Evolutionary conservation across 441 rosid species (phyloP).

Genomic region (Pelargonium fulgidum): DNA sequence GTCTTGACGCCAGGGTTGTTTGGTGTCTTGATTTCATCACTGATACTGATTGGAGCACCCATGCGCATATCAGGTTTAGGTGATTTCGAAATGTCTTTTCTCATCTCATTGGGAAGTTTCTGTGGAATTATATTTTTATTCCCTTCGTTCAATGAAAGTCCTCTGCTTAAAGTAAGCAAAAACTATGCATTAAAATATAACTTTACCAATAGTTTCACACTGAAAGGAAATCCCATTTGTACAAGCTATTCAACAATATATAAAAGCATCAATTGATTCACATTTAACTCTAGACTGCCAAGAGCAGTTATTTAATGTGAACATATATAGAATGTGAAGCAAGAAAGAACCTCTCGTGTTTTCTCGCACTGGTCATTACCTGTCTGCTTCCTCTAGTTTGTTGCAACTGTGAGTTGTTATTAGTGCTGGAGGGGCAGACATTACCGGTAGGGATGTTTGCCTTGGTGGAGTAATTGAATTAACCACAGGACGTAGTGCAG

Average conservation of each 20-base stretch:
- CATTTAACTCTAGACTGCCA: neutral
- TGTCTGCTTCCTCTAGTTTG: constrained; percentile 31
- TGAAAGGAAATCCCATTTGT: too few relatives aligned
- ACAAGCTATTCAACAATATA: too few relatives aligned
- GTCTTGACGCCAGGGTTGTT: neutral
- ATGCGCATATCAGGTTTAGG: constrained; percentile 24
- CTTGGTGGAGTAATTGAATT: constrained; percentile 47
- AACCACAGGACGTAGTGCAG: constrained; percentile 52
- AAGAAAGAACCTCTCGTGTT: too few relatives aligned
- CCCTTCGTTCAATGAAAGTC: constrained; percentile 11
- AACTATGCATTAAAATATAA: neutral
- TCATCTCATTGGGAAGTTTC: constrained; percentile 27
- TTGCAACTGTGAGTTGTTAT: constrained; percentile 17
- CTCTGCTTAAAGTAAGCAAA: constrained; percentile 23
- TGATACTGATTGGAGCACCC: constrained; percentile 24
- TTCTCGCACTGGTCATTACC: constrained; percentile 23
- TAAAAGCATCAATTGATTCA: too few relatives aligned
- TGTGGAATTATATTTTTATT: constrained; percentile 21
- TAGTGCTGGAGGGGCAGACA: constrained; percentile 9
- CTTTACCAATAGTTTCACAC: too few relatives aligned
- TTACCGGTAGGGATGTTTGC: constrained; percentile 20
- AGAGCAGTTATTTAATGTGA: too few relatives aligned
- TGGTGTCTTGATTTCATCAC: constrained; percentile 32
- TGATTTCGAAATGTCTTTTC: constrained; percentile 18
- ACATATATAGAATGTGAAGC: too few relatives aligned